Conservation (phyloP, 345 rosid genomes). For the Orychophragmus violaceus region DNA sequence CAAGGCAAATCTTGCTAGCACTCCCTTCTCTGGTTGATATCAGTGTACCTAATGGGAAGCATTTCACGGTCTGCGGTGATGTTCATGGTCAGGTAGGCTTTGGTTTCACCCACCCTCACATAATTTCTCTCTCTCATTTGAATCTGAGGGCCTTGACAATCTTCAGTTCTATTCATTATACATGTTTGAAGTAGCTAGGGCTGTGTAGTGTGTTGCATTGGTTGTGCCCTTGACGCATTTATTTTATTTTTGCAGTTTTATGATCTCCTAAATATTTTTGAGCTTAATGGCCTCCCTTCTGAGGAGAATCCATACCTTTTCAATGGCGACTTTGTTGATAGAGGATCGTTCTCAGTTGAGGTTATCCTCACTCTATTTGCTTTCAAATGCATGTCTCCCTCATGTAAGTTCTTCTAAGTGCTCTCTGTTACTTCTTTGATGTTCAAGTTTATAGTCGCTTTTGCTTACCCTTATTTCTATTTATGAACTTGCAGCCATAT, state of each 20-base stretch:
- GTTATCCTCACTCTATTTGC: constrained; percentile 93
- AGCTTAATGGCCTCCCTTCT: constrained; percentile 94
- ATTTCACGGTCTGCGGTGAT: constrained; percentile 94
- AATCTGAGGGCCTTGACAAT: not conserved
- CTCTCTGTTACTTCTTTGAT: not conserved
- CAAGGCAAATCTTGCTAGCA: constrained; percentile 65
- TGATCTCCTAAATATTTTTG: constrained; percentile 85
- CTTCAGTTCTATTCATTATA: not conserved
- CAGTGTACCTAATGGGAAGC: constrained; percentile 57
- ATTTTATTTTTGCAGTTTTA: constrained; percentile 63
- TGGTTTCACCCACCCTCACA: not conserved
- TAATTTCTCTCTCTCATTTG: not conserved
- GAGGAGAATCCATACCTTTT: constrained; percentile 95
- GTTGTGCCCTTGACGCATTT: constrained; percentile 10
- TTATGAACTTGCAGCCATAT: constrained; percentile 54
- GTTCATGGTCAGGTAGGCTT: constrained; percentile 76
- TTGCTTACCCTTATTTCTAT: not conserved
- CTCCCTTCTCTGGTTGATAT: constrained; percentile 88
- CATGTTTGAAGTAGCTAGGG: not conserved
- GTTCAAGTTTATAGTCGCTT: not conserved
- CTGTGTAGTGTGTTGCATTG: not conserved
- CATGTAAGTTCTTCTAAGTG: constrained; percentile 45
- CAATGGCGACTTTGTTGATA: constrained; percentile 97
- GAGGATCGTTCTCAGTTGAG: constrained; percentile 94
- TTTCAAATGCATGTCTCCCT: constrained; percentile 86